Conservation (phyloP, 2,329 filamentous ascomycete genomes). For the Exserohilum turcica region DNA sequence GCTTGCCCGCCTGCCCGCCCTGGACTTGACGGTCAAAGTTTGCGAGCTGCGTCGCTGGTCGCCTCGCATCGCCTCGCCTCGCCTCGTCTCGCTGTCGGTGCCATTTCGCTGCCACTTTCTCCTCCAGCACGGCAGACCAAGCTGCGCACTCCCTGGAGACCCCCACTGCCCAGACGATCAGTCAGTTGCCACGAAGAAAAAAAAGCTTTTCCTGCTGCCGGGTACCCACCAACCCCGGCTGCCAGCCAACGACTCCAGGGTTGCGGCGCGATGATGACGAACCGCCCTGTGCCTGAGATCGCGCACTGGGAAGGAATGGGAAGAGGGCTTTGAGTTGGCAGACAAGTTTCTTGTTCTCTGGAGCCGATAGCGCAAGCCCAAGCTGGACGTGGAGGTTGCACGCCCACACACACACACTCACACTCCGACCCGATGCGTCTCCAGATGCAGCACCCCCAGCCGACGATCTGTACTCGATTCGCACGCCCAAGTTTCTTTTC, state of each 20-base stretch:
- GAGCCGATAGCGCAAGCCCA: slow-evolving; percentile 10
- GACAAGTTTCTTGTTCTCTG: not conserved
- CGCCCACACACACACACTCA: too few relatives aligned
- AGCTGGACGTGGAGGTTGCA: slow-evolving; percentile 1
- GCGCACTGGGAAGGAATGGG: not conserved
- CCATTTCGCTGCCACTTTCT: slow-evolving; percentile 8
- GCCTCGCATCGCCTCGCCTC: not conserved
- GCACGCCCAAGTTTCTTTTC: slow-evolving; percentile 9
- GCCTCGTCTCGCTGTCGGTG: not conserved
- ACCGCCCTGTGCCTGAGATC: slow-evolving; percentile 11
- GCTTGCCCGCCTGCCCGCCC: not conserved
- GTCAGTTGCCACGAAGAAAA: slow-evolving; percentile 8
- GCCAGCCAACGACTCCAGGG: not conserved
- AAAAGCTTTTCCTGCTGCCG: slow-evolving; percentile 11
- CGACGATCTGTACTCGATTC: slow-evolving; percentile 29
- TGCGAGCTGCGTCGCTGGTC: not conserved
- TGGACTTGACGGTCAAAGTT: not conserved
- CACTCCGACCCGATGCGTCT: slow-evolving; percentile 10
- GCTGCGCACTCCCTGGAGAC: too few relatives aligned
- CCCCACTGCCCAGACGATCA: slow-evolving; percentile 3
- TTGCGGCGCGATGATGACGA: slow-evolving; percentile 2
- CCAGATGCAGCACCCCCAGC: slow-evolving; percentile 25
- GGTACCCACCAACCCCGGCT: slow-evolving; percentile 4
- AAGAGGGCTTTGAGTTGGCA: slow-evolving; percentile 11
- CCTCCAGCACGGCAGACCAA: too few relatives aligned